A percentile compares a stretch with the other conserved stretches of the same genome.
phyloP scores from a whole-genome alignment of 768 basidiomycete genomes.

The Boletus rubropictus region DNA sequence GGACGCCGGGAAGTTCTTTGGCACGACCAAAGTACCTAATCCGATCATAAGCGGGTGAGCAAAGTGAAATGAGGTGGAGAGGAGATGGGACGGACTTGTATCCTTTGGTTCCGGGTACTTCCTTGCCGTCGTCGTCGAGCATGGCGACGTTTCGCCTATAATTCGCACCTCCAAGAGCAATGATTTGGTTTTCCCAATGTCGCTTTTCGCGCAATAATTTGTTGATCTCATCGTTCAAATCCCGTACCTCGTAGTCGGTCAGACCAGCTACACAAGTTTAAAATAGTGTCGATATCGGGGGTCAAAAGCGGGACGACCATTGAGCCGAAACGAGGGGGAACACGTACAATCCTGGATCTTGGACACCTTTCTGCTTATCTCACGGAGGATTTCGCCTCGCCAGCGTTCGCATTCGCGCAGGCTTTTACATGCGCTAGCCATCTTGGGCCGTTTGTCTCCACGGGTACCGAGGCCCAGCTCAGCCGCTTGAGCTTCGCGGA shows the following conservation, averaged over 20 bases:
- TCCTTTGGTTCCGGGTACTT: conserved; percentile 93
- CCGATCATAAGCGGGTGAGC: neutral
- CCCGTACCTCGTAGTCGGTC: conserved; percentile 93
- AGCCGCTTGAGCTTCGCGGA: conserved; percentile 93
- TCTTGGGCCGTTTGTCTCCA: conserved; percentile 78
- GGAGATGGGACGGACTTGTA: conserved; percentile 70
- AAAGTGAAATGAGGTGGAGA: neutral
- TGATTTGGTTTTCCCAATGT: conserved; percentile 98
- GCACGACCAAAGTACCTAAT: conserved; percentile 92
- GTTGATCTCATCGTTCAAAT: conserved; percentile 97
- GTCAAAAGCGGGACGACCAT: neutral
- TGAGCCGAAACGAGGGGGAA: neutral
- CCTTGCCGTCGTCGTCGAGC: conserved; percentile 91
- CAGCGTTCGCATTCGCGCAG: conserved; percentile 91
- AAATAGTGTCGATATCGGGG: neutral
- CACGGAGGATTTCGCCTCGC: conserved; percentile 91
- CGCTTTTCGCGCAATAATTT: conserved; percentile 89
- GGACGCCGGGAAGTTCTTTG: conserved; percentile 91
- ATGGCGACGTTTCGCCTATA: conserved; percentile 91
- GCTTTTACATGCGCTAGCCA: conserved; percentile 90
- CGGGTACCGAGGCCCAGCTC: conserved; percentile 90
- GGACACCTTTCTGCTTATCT: conserved; percentile 93
- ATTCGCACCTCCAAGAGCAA: conserved; percentile 93
- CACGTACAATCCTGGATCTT: conserved; percentile 92
- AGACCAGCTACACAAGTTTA: conserved; percentile 60